Base-by-base conservation (phyloP, 257 asterid species). In the Eustoma russellianum region DNA sequence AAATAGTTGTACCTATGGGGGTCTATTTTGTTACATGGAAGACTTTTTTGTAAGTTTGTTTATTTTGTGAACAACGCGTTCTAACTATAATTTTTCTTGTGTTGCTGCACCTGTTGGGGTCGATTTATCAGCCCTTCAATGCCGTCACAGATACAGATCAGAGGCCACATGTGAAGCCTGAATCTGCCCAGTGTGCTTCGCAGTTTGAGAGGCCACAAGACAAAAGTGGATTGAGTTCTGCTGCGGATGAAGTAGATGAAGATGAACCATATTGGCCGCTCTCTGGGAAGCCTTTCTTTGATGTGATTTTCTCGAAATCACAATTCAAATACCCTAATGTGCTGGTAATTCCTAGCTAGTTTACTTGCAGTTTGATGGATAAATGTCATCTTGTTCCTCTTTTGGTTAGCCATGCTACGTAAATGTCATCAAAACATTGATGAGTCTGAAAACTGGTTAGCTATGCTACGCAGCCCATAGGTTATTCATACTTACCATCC, bases 251-350 rank as follows among this genome's bases (percentile, higher is more conserved):
- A 41, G 45, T 12, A 41, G 68, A 65, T 38, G 70, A 65, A 24
- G 57, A 52, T 24, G 67, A 34, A 6, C 66, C 34, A 4, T 51
- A 52, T 38, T 53, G 56, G 60, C 53, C 70, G 41, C 66, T 79
- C 52, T 55, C 76, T 2, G 70, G 58, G 54, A 58, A 55, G 55
- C 76, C 65, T 0, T 62, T 55, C 45, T 63, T 70, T 51, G 63
- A 62, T 67, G 4, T 69, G 14, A 14, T 64, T 48, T 33, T 79
- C 2, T 2, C 60, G 12, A 59, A 43, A 48, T 24, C 72, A 17
- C 58, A 65, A 33, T 46, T 64, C 51, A 35, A 4, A 11, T 35
- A 43, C 43, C 34, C 3, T 18, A 54, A 17, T 19, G 1, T 0
- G 7, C 8, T 75, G 75, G 85, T 75, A 71, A 67, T 17, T 49